These are phyloP conservation scores for Coemansia sp. DNA, from an alignment of 192 early-diverging fungal species.

Conservation along the genomic window DNA sequence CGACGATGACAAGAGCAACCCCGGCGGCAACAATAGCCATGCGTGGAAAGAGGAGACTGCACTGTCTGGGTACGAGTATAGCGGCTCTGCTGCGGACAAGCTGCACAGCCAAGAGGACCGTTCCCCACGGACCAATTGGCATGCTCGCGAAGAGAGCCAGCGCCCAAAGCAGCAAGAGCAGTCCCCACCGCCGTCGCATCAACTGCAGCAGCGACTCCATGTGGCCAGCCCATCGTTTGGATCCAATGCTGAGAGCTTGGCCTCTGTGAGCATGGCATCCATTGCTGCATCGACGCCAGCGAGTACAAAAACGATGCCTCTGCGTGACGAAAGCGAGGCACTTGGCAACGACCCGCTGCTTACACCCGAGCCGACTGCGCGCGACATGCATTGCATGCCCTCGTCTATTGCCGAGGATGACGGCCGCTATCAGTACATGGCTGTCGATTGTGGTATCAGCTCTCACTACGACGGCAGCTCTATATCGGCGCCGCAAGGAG, in stretches of 20 bases:
- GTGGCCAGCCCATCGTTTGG: conserved; percentile 9
- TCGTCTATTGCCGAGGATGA: neutral
- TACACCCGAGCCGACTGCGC: neutral
- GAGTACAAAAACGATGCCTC: neutral
- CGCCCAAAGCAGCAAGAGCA: neutral
- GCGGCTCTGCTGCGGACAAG: neutral
- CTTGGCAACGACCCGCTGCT: neutral
- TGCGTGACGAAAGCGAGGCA: neutral
- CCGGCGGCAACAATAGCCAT: neutral
- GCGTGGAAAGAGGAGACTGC: neutral
- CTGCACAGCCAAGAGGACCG: neutral
- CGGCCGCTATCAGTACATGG: neutral
- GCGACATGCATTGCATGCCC: neutral
- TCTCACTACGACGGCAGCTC: neutral
- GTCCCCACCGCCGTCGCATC: conserved; percentile 9
- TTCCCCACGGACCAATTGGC: neutral
- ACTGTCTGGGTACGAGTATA: conserved; percentile 39
- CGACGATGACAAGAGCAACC: neutral
- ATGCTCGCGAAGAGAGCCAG: neutral
- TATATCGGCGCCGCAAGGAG: neutral
- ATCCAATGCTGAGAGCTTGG: neutral
- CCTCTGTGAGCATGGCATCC: neutral
- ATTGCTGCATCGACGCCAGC: neutral
- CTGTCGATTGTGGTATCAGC: neutral
- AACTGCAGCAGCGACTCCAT: conserved; percentile 3